A percentile compares a stretch with the other conserved stretches of the same genome.
Conservation (phyloP, 2,329 filamentous ascomycete species). For the Verticillium klebahnii region DNA sequence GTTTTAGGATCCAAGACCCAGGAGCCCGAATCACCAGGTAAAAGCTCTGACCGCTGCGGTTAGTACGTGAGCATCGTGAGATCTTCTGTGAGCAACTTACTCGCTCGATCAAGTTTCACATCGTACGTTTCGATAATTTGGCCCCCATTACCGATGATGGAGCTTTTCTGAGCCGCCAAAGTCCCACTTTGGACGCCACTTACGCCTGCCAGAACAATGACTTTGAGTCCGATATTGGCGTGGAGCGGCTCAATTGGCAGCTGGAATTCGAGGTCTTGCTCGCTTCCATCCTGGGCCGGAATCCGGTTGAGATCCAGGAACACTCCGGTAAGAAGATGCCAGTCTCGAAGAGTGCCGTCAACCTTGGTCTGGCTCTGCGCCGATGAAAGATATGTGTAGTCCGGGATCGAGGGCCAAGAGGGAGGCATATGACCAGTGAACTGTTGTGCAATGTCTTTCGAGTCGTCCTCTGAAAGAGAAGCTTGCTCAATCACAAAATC, state of each 20-base stretch:
- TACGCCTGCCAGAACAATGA: background rate
- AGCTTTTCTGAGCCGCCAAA: background rate
- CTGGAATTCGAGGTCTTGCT: background rate
- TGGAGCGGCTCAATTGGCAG: background rate
- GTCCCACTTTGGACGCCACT: background rate
- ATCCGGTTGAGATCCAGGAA: background rate
- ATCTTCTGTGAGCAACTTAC: background rate
- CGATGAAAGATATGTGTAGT: background rate
- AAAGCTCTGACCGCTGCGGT: background rate
- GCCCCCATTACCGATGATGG: background rate
- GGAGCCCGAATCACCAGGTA: constrained; percentile 6
- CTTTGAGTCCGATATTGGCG: background rate
- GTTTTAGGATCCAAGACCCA: constrained; percentile 5
- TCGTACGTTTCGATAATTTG: background rate
- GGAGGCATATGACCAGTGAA: background rate
- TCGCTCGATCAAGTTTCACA: background rate
- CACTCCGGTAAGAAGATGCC: background rate
- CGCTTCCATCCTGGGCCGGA: background rate
- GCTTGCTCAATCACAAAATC: background rate
- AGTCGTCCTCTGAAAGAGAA: background rate
- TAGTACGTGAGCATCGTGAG: background rate
- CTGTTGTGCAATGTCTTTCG: background rate
- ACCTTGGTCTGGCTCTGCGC: background rate
- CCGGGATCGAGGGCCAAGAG: background rate
- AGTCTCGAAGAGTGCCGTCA: background rate